phyloP scores from a whole-genome alignment of 495 filamentous ascomycete species.

The Friedmanniomyces endolithicus region DNA sequence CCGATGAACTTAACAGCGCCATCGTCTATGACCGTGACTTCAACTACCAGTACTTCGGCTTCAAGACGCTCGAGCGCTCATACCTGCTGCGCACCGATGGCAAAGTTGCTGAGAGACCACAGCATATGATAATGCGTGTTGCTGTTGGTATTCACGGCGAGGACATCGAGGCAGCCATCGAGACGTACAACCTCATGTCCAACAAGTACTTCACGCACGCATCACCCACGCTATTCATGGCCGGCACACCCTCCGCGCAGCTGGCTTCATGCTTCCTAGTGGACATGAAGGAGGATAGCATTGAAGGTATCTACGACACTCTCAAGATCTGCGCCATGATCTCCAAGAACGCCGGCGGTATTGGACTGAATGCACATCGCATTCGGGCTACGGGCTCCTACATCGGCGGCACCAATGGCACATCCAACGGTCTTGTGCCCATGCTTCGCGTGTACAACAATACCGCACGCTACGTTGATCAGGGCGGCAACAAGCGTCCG shows the following conservation, averaged over 20 bases:
- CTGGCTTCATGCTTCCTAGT: slow-evolving; percentile 95
- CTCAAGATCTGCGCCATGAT: slow-evolving; percentile 99
- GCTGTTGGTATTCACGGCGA: slow-evolving; percentile 92
- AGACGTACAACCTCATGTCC: slow-evolving; percentile 98
- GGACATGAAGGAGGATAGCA: slow-evolving; percentile 97
- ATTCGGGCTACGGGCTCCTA: slow-evolving; percentile 96
- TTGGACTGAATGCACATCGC: slow-evolving; percentile 87
- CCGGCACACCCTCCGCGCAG: slow-evolving; percentile 85
- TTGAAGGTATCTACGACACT: slow-evolving; percentile 98
- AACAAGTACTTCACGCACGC: slow-evolving; percentile 96
- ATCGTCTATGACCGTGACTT: slow-evolving; percentile 99
- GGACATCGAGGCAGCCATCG: slow-evolving; percentile 81
- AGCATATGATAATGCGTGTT: slow-evolving; percentile 99
- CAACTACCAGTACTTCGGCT: slow-evolving; percentile 99
- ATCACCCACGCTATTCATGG: slow-evolving; percentile 95
- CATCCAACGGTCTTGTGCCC: slow-evolving; percentile 91
- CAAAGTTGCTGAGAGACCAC: slow-evolving; percentile 88
- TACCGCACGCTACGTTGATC: slow-evolving; percentile 94
- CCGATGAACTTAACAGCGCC: slow-evolving; percentile 91
- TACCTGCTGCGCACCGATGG: slow-evolving; percentile 88
- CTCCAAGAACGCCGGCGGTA: slow-evolving; percentile 96
- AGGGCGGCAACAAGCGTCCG: slow-evolving; percentile 97
- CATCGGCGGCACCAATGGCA: slow-evolving; percentile 93
- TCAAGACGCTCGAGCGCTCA: slow-evolving; percentile 97
- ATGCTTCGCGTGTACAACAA: slow-evolving; percentile 99